phyloP scores from a whole-genome alignment of 345 rosid genomes.

The Clausena lansium region DNA sequence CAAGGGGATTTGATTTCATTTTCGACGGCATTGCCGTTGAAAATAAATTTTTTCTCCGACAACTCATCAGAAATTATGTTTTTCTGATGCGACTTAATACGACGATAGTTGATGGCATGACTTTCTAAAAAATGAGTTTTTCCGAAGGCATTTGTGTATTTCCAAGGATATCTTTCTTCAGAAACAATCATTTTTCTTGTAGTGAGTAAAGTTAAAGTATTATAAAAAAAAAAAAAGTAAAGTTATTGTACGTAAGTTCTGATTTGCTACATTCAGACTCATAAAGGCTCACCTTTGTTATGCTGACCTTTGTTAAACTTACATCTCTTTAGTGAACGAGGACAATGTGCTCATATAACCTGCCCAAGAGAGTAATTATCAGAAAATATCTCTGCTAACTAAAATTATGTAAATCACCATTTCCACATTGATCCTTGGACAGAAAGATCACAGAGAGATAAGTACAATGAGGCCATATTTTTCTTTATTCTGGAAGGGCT shows the following conservation, averaged over 20 bases:
- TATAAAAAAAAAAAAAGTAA: no score
- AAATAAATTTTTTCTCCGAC: no score
- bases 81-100: no score
- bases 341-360: slow-evolving; percentile 75
- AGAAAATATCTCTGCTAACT: background rate
- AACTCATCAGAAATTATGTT: no score
- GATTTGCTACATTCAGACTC: background rate
- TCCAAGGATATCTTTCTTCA: no score
- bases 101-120: no score
- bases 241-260: background rate
- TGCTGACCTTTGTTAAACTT: slow-evolving; percentile 33
- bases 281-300: slow-evolving; percentile 20
- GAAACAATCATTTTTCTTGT: no score
- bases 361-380: slow-evolving; percentile 39
- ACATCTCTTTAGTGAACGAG: slow-evolving; percentile 92
- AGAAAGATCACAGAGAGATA: background rate
- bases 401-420: background rate
- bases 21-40: no score
- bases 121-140: no score
- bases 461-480: background rate
- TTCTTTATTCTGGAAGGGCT: background rate
- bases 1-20: fast-evolving
- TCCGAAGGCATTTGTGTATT: no score
- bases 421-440: background rate
- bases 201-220: no score